These are phyloP conservation scores for Hygrocybe coccinea DNA, from an alignment of 768 basidiomycete genomes.

Conservation along the genomic window DNA sequence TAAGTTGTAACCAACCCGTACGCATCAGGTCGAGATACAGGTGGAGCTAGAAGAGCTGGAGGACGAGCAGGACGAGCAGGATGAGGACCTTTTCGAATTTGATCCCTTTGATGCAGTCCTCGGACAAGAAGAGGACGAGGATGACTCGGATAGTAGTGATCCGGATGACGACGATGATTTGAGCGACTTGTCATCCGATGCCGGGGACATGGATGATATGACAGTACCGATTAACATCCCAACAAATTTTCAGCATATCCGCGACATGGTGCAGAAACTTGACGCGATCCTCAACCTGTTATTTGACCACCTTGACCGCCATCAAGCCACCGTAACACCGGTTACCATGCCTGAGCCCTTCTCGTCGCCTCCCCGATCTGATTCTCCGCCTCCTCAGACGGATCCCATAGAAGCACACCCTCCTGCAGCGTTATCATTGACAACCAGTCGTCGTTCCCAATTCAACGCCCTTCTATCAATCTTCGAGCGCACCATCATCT, in stretches of 20 bases:
- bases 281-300: constrained; percentile 82
- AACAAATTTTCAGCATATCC: constrained; percentile 61
- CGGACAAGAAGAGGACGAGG: constrained; percentile 65
- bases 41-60: constrained; percentile 92
- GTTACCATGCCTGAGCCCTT: constrained; percentile 25
- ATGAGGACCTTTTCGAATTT: constrained; percentile 62
- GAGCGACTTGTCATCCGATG: constrained; percentile 76
- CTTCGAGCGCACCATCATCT: constrained; percentile 89
- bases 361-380: constrained; percentile 25
- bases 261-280: constrained; percentile 87
- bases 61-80: constrained; percentile 52
- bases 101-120: constrained; percentile 85
- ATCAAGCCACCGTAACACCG: constrained; percentile 28
- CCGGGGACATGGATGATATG: constrained; percentile 43
- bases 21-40: constrained; percentile 86
- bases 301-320: constrained; percentile 76
- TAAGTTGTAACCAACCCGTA: neutral
- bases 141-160: constrained; percentile 52
- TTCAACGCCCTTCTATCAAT: constrained; percentile 88
- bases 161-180: constrained; percentile 44
- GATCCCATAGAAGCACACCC: constrained; percentile 3
- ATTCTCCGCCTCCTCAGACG: constrained; percentile 15
- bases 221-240: constrained; percentile 38
- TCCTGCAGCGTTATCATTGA: constrained; percentile 13
- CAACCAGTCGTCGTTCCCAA: constrained; percentile 47